phyloP scores from a whole-genome alignment of 1,284 basidiomycete species.

The Ustilago xerochloae region DNA sequence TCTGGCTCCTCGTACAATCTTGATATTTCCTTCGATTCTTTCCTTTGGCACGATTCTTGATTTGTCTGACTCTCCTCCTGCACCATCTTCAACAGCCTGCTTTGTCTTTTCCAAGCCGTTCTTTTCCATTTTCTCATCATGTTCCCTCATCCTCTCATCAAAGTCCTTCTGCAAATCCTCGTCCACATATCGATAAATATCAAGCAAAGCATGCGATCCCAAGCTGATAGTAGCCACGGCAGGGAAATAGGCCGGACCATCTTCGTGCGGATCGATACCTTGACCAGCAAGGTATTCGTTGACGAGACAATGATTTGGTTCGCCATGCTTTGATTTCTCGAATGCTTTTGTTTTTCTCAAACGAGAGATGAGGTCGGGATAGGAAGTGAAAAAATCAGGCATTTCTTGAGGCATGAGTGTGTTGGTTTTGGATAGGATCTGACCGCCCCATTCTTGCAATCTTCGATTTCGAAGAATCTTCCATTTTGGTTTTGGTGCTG shows the following conservation, averaged over 20 bases:
- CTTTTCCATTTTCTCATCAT: slow-evolving; percentile 15
- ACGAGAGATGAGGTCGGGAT: slow-evolving; percentile 79
- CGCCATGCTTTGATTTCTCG: slow-evolving; percentile 73
- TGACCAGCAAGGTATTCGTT: slow-evolving; percentile 84
- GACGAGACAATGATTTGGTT: slow-evolving; percentile 79
- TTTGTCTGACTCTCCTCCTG: background rate
- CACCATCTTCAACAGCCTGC: background rate
- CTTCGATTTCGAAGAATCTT: slow-evolving; percentile 77
- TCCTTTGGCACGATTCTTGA: slow-evolving; percentile 39
- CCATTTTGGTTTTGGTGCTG: slow-evolving; percentile 85
- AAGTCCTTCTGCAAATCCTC: slow-evolving; percentile 44
- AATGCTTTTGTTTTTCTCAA: slow-evolving; percentile 76
- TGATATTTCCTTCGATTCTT: slow-evolving; percentile 43
- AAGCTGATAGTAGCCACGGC: slow-evolving; percentile 89
- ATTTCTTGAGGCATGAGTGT: slow-evolving; percentile 76
- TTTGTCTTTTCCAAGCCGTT: background rate
- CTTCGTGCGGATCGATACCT: slow-evolving; percentile 90
- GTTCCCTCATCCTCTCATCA: slow-evolving; percentile 35
- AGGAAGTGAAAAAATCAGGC: slow-evolving; percentile 74
- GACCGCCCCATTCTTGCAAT: slow-evolving; percentile 72
- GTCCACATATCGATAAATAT: slow-evolving; percentile 79
- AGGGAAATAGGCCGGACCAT: slow-evolving; percentile 87
- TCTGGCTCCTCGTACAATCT: slow-evolving; percentile 48
- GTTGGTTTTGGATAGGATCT: slow-evolving; percentile 73
- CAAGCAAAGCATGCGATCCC: slow-evolving; percentile 83